phyloP scores from a whole-genome alignment of 2,329 filamentous ascomycete species.

The Neocucurbitaria cava region DNA sequence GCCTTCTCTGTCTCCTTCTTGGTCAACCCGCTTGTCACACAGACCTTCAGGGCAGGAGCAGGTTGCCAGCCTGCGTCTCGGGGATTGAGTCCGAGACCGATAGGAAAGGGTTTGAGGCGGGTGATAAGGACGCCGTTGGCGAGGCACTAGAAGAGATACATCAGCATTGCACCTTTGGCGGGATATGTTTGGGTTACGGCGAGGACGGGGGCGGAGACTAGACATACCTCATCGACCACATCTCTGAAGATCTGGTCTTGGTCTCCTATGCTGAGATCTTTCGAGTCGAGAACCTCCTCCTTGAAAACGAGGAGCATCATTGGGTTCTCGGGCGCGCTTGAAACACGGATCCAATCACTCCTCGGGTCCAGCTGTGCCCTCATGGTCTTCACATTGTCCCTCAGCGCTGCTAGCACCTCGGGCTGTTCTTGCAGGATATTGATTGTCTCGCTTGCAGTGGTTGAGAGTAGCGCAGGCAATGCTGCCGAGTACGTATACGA shows the following conservation, averaged over 20 bases:
- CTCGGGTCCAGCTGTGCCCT: slow-evolving; percentile 86
- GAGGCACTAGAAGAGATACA: slow-evolving; percentile 65
- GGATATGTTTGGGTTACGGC: not conserved
- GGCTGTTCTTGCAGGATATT: slow-evolving; percentile 85
- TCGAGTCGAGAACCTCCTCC: slow-evolving; percentile 76
- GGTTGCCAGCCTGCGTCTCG: slow-evolving; percentile 72
- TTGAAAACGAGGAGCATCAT: slow-evolving; percentile 85
- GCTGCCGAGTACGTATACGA: slow-evolving; percentile 97
- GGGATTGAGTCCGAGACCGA: slow-evolving; percentile 63
- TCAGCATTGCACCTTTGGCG: slow-evolving; percentile 15
- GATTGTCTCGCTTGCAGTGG: slow-evolving; percentile 93
- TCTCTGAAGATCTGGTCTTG: slow-evolving; percentile 88
- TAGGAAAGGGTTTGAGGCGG: slow-evolving; percentile 78
- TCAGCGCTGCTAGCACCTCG: slow-evolving; percentile 76
- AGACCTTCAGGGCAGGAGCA: slow-evolving; percentile 88
- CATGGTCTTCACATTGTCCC: slow-evolving; percentile 88
- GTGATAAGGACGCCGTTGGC: slow-evolving; percentile 90
- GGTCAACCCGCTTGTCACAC: slow-evolving; percentile 83
- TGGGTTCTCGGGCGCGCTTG: slow-evolving; percentile 83
- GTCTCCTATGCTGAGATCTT: slow-evolving; percentile 73
- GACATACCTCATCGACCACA: slow-evolving; percentile 89
- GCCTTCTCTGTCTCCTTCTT: slow-evolving; percentile 98
- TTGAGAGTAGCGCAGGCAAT: slow-evolving; percentile 89
- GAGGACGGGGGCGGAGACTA: not conserved
- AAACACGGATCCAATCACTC: slow-evolving; percentile 90